Evolutionary conservation across 352 stramenopile genomes (phyloP), one percentile per base, ranked within the genome.

Genomic region (Globisporangium paddicum): DNA sequence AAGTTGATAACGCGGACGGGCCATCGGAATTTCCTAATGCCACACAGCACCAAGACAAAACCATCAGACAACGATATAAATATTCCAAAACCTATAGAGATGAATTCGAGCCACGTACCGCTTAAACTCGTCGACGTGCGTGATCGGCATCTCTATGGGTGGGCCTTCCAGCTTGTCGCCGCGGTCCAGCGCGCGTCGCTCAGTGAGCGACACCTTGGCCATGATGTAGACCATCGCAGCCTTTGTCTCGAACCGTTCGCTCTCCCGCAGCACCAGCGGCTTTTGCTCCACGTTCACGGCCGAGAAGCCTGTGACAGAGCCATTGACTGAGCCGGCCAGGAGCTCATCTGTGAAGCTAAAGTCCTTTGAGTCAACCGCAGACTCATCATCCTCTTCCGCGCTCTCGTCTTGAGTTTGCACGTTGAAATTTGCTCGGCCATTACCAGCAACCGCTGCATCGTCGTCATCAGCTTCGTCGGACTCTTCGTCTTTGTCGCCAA

Each of bases 11-110:
- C 9, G 35, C 77, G 79, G 41, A 85, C 63, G 34, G 83, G 83
- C 83, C 83, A 93, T 19, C 83, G 81, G 56, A 90, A 93, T 56
- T 93, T 90, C 5, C 83, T 93, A 54, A 11, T 30, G 10, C 49
- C 10, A 2, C 42, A 16, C 21, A 58, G 16, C 46, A 54, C 11
- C 7, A 35, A 45, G 14, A 44, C 32, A 19, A 53, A 19, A 38
- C 23, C n/a, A 44, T 41, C 19, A 23, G 35, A 21, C n/a, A 44
- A 44, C 37, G 40, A 5, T n/a, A 10, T 18, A 28, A 25, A n/a
- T n/a, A n/a, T n/a, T n/a, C n/a, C n/a, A n/a, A n/a, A n/a, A n/a
- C n/a, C n/a, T n/a, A n/a, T n/a, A n/a, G n/a, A 46, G 6, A 47
- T 16, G 54, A 13, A 52, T 26, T 25, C 62, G 68, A 52, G 18